Base-by-base conservation (phyloP, 305 asterid genomes). In the Lippia alba region DNA sequence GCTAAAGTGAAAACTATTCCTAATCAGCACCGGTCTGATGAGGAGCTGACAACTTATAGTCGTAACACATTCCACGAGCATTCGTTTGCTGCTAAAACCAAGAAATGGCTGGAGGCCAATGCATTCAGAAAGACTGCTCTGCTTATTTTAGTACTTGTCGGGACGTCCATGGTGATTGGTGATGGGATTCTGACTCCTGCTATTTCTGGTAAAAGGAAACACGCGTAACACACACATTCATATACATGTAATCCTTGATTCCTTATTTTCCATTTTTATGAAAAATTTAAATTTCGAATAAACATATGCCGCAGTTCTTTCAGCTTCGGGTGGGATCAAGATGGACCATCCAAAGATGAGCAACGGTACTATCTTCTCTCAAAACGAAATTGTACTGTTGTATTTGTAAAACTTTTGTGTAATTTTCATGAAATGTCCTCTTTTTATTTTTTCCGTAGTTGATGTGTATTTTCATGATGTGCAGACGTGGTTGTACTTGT, bases 101-200 rank as follows among this genome's bases (percentile, higher is more conserved):
- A 88, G 83, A 78, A 77, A 84, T 92, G 98, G 98, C 81, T 92
- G 81, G 98, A 90, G 81, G 90, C 92, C 65, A 66, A 69, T 33
- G 67, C 79, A 6, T 79, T 82, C 39, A 88, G 92, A 78, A 90
- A 75, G 85, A 88, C 75, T 67, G 81, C 89, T 10, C 94, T 92
- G 79, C 98, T 92, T 63, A 65, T 87, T 20, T 80, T 91, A 53
- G 97, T 91, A 50, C 91, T 91, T 74, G 84, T 82, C 64, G 94
- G 94, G 20, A 88, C 93, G 51, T 91, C 94, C 84, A 89, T 81
- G 90, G 85, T 87, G 60, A 82, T 90, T 74, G 94, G 96, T 14
- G 97, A 91, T 73, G 97, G 96, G 55, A 89, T 89, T 84, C 97
- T 91, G 60, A 91, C 97, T 73, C 96, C 96, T 64, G 97, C 96